Evolutionary conservation across 2,329 filamentous ascomycete genomes (phyloP).

Genomic region (Beauveria australis): DNA sequence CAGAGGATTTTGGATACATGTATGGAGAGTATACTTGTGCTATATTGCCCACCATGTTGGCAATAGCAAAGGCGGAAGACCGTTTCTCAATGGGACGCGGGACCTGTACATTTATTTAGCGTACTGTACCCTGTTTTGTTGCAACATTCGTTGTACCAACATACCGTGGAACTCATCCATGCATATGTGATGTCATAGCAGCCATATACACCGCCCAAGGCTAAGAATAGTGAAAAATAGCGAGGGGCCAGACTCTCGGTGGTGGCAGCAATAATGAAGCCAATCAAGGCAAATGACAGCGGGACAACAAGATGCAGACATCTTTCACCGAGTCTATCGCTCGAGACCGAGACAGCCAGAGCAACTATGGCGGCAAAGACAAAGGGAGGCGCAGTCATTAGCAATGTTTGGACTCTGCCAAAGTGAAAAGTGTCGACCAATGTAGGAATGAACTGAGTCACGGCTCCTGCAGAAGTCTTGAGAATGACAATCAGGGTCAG

Average conservation of each 20-base stretch:
- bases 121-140: too few species aligned
- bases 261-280: constrained; percentile 60
- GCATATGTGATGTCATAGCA: constrained; percentile 11
- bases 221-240: constrained; percentile 31
- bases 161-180: constrained; percentile 12
- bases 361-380: constrained; percentile 54
- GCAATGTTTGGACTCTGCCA: constrained; percentile 47
- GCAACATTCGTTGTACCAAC: constrained; percentile 14
- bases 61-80: constrained; percentile 57
- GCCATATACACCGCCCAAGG: constrained; percentile 9
- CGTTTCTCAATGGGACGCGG: constrained; percentile 61
- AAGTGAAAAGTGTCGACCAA: constrained; percentile 63
- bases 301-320: constrained; percentile 60
- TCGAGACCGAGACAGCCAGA: constrained; percentile 60
- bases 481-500: constrained; percentile 44
- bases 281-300: constrained; percentile 50
- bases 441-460: constrained; percentile 63
- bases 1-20: constrained; percentile 35
- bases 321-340: constrained; percentile 62
- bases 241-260: constrained; percentile 53
- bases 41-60: constrained; percentile 58
- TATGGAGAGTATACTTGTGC: constrained; percentile 40
- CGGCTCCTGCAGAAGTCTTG: constrained; percentile 46
- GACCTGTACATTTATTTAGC: constrained; percentile 23
- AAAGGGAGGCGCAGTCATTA: constrained; percentile 59